Evolutionary conservation across 2,329 filamentous ascomycete species (phyloP).

Genomic region (Neurospora sp.): DNA sequence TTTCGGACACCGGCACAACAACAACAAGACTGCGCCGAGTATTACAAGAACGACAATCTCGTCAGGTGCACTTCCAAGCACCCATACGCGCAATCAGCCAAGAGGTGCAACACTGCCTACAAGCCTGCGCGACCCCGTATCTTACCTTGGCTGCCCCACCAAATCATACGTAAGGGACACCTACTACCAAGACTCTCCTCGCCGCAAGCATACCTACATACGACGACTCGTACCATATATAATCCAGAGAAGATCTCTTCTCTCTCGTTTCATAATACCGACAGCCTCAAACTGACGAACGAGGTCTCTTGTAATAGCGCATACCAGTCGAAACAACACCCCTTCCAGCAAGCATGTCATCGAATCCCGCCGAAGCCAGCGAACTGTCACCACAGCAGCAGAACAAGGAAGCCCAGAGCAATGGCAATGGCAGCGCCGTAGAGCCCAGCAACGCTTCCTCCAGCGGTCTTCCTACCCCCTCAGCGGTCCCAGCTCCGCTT

Average conservation of each 20-base stretch:
- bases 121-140: neutral
- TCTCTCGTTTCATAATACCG: neutral
- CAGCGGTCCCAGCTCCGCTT: neutral
- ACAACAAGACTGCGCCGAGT: neutral
- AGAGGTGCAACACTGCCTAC: neutral
- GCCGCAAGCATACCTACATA: neutral
- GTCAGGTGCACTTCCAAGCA: neutral
- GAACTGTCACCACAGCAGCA: constrained; percentile 6
- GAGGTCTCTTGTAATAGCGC: neutral
- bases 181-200: neutral
- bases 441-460: neutral
- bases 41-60: neutral
- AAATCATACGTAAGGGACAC: neutral
- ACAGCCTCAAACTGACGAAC: neutral
- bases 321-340: neutral
- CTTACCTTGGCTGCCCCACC: neutral
- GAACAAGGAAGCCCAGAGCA: constrained; percentile 9
- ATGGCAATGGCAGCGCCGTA: constrained; percentile 4
- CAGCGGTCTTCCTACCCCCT: constrained; percentile 9
- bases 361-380: neutral
- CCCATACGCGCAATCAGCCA: neutral
- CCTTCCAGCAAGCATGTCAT: neutral
- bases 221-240: neutral
- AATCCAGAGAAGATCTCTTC: neutral
- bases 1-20: neutral